Percentiles rank a stretch among this genome's conserved stretches.
These are phyloP conservation scores for Sclerotinia spermophila DNA, from an alignment of 2,329 filamentous ascomycete genomes.

Conservation along the genomic window DNA sequence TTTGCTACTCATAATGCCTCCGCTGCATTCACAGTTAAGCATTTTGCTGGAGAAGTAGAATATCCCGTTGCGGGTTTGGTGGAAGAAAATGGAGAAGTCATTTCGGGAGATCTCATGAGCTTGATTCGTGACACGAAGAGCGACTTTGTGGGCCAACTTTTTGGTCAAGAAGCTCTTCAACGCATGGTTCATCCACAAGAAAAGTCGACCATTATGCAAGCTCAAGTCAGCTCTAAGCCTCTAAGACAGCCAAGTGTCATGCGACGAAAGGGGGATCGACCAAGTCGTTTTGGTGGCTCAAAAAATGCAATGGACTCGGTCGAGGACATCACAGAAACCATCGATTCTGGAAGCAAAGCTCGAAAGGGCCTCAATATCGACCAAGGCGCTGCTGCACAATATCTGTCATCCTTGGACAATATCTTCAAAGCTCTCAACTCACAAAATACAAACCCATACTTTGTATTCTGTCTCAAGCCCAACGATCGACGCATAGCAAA, in stretches of 20 bases:
- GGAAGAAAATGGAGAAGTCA: conserved; percentile 94
- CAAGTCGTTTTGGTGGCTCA: conserved; percentile 28
- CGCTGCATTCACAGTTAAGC: conserved; percentile 83
- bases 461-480: conserved; percentile 94
- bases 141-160: conserved; percentile 82
- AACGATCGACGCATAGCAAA: conserved; percentile 97
- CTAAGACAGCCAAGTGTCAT: conserved; percentile 91
- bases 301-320: conserved; percentile 34
- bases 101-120: conserved; percentile 94
- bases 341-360: conserved; percentile 40
- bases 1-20: conserved; percentile 79
- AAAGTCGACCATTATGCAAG: conserved; percentile 86
- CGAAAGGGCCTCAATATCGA: conserved; percentile 49
- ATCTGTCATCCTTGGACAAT: conserved; percentile 82
- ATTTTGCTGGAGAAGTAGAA: conserved; percentile 95
- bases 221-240: conserved; percentile 92
- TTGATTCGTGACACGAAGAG: conserved; percentile 85
- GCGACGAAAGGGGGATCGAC: conserved; percentile 58
- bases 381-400: conserved; percentile 90
- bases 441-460: conserved; percentile 86
- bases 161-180: conserved; percentile 92
- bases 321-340: conserved; percentile 48
- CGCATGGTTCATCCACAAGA: conserved; percentile 93
- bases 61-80: conserved; percentile 83
- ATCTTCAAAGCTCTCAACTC: conserved; percentile 83